Evolutionary conservation across 2,329 filamentous ascomycete genomes (phyloP).

Genomic region (Emergomyces pasteurianus): DNA sequence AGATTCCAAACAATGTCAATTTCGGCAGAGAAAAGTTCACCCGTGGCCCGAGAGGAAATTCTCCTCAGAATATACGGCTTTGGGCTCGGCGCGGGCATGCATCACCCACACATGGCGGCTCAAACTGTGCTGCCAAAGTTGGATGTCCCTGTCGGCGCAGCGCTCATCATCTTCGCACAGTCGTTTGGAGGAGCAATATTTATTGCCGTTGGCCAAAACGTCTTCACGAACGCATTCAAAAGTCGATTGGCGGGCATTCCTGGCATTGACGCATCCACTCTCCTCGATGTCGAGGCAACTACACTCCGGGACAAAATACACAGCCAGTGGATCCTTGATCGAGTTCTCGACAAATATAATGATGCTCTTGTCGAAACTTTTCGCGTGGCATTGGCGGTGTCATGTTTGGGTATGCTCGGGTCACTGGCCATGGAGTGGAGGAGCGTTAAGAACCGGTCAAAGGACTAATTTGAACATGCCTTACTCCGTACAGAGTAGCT

Average conservation of each 20-base stretch:
- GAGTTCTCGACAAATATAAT: constrained; percentile 54
- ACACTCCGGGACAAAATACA: constrained; percentile 45
- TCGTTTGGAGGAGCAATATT: constrained; percentile 12
- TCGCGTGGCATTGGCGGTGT: constrained; percentile 46
- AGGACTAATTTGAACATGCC: background rate
- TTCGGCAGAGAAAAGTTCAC: background rate
- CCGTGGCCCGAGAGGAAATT: background rate
- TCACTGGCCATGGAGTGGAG: constrained; percentile 50
- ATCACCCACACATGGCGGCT: constrained; percentile 9
- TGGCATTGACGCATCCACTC: constrained; percentile 30
- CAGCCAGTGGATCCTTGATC: constrained; percentile 32
- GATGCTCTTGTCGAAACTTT: constrained; percentile 46
- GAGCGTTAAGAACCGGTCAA: constrained; percentile 48
- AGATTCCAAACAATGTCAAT: background rate
- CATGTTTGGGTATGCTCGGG: constrained; percentile 43
- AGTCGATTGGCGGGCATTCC: constrained; percentile 16
- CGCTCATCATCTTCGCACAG: constrained; percentile 14
- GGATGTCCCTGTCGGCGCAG: constrained; percentile 11
- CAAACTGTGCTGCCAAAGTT: constrained; percentile 12
- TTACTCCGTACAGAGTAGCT: background rate
- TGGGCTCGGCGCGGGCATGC: constrained; percentile 16
- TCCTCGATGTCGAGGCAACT: constrained; percentile 42
- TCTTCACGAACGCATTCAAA: constrained; percentile 12
- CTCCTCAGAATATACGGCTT: constrained; percentile 11
- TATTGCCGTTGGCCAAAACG: constrained; percentile 12